Evolutionary conservation across 768 basidiomycete genomes (phyloP), one percentile per base, ranked within the genome.

Genomic region (Mycena crocata): DNA sequence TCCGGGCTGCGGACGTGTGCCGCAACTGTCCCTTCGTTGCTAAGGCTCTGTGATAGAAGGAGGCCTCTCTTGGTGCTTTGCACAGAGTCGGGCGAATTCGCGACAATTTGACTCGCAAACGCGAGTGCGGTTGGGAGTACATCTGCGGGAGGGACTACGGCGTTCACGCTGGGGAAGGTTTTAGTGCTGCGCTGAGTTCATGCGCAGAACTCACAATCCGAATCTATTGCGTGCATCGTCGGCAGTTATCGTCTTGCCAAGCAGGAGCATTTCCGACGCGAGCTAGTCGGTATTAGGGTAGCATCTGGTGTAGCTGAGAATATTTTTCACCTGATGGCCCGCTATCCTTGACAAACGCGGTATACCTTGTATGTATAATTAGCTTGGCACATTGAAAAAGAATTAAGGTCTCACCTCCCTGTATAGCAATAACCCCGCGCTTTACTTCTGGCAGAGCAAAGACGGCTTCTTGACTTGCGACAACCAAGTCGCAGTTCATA

Each of bases 361-460:
- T 68, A 94, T 93, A 21, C 84, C 91, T 90, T 37, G 23, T 51
- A 37, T 52, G 45, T 52, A 51, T 45, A 21, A 64, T 49, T 32
- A 68, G 24, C 32, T 5, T 28, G 17, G n/a, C 32, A 32, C 45
- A 48, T 26, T 24, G 24, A 50, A 32, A 48, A 35, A 19, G 32
- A 23, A 45, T 17, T 2, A 52, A 24, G 6, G 50, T 19, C 26
- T 37, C 23, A 89, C 91, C 92, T 72, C 93, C 93, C 72, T 90
- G 89, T 15, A 85, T 78, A 15, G 91, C 92, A 32, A 92, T 72
- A 10, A 93, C 93, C 0, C 94, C 93, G 31, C 91, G 84, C 75
- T 89, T 91, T 5, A 93, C 93, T 70, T 94, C 93, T 0, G 92
- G 91, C 28, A 93, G 81, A 5, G 87, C 91, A 67, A 95, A 93